Evolutionary conservation across 2,329 filamentous ascomycete species (phyloP).

Genomic region (Leptographium lundbergii): DNA sequence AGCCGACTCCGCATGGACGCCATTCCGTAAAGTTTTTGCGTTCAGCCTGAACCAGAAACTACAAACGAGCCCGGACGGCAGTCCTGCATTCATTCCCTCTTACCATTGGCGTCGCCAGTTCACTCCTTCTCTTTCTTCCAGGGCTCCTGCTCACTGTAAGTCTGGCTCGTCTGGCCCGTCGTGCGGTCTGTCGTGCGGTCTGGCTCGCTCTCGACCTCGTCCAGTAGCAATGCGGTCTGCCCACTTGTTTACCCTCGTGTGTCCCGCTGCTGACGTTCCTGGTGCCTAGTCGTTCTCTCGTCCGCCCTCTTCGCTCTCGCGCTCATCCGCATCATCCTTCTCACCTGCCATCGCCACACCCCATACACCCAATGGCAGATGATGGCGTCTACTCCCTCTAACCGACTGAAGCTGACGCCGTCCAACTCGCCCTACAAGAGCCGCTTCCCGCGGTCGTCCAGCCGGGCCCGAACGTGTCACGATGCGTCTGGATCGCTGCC

Average conservation of each 20-base stretch:
- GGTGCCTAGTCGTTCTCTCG: neutral
- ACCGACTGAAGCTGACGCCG: slow-evolving; percentile 57
- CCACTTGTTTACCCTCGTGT: neutral
- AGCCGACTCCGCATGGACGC: neutral
- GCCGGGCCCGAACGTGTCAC: slow-evolving; percentile 32
- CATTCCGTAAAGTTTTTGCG: slow-evolving; percentile 5
- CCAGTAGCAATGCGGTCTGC: neutral
- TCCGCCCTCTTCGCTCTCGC: neutral
- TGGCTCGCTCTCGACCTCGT: neutral
- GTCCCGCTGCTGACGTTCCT: neutral
- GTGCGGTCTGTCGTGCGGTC: neutral
- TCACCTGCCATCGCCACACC: neutral
- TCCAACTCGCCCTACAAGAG: slow-evolving; percentile 60
- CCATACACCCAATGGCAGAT: slow-evolving; percentile 32
- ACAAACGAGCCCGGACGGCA: no score
- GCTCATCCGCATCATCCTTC: no score
- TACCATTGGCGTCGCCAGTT: neutral
- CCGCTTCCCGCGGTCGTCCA: slow-evolving; percentile 50
- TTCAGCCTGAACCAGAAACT: neutral
- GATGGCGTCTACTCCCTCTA: slow-evolving; percentile 48
- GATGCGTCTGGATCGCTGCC: slow-evolving; percentile 19
- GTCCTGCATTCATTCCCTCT: neutral
- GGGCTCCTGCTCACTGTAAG: no score
- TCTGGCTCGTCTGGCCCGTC: neutral
- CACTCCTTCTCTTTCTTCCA: neutral